Percentiles rank a stretch among this genome's conserved stretches.
These are phyloP conservation scores for Schizothecium vesticola DNA, from an alignment of 495 filamentous ascomycete genomes.

Conservation along the genomic window DNA sequence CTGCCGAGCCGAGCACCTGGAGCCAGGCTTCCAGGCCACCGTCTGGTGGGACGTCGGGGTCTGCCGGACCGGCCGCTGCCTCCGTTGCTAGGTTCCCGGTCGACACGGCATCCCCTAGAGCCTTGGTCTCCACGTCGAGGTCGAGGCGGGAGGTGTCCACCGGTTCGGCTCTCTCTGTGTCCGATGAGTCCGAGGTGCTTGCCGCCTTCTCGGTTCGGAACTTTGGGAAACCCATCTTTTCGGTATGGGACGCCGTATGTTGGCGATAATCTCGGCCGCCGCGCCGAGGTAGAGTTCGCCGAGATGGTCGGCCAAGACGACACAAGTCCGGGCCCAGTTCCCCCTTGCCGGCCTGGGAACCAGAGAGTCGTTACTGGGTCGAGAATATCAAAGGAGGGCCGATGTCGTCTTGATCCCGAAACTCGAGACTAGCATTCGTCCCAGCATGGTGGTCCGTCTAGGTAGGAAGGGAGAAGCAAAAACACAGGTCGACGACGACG, in stretches of 20 bases:
- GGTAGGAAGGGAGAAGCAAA: background rate
- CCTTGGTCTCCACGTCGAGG: background rate
- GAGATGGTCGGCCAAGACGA: background rate
- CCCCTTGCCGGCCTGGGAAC: background rate
- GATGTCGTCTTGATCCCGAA: background rate
- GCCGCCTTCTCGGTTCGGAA: background rate
- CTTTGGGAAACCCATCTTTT: background rate
- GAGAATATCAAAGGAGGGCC: background rate
- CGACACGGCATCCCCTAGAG: background rate
- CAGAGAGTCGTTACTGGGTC: background rate
- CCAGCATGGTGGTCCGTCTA: background rate
- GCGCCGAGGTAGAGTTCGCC: background rate
- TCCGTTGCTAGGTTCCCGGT: background rate
- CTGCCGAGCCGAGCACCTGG: slow-evolving; percentile 36
- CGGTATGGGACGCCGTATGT: background rate
- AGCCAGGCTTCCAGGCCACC: slow-evolving; percentile 44
- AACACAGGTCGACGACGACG: background rate
- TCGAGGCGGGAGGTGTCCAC: background rate
- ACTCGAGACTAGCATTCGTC: background rate
- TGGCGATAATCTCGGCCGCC: background rate
- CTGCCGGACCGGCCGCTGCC: background rate
- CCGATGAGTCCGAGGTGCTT: background rate
- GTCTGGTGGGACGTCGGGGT: slow-evolving; percentile 14
- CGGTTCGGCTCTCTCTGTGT: background rate
- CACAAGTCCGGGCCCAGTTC: background rate